Evolutionary conservation across 2,329 filamentous ascomycete species (phyloP), one percentile per base, ranked within the genome.

Genomic region (Aureobasidium vineae): DNA sequence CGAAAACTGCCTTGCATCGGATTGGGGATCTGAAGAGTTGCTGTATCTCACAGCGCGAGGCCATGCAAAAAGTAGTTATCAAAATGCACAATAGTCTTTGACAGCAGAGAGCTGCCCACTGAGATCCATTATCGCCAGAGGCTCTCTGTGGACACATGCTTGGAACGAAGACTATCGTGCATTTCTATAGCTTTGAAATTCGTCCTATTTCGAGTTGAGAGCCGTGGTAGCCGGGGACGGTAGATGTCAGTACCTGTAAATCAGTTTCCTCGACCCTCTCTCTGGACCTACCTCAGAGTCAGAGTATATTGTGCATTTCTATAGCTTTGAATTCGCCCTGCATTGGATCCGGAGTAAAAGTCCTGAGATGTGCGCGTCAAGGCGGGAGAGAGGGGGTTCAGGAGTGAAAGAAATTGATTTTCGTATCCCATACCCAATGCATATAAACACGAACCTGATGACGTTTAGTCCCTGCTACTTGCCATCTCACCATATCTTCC

Each of bases 401-500:
- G 10, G 26, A 50, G 15, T 19, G 23, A 50, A 5, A 50, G 15
- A 28, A 5, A 1, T 33, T 7, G 19, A 28, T n/a, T 54, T 36
- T 63, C 33, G 52, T 63, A 52, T 63, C 59, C 26, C 61, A 64
- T 64, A 66, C 28, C 52, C 11, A 59, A 50, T 56, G 61, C 61
- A 65, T 65, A 65, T 47, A 45, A 19, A 53, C 50, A 54, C 26
- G 11, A 43, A 33, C 43, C 49, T 40, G 33, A 43, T 45, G 26
- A 10, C 26, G 10, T 36, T 60, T 53, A 67, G 41, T 68, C 65
- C 45, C 68, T 67, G 53, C 68, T 66, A 75, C 86, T 88, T 61
- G 88, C 87, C 94, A 99, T 97, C 82, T 99, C 95, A 76, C 95
- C 95, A 80, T 96, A 98, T 70, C 91, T 84, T 57, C 95, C 95